Evolutionary conservation across 441 rosid genomes (phyloP), one percentile per base, ranked within the genome.

Genomic region (Hypseocharis bilobata): DNA sequence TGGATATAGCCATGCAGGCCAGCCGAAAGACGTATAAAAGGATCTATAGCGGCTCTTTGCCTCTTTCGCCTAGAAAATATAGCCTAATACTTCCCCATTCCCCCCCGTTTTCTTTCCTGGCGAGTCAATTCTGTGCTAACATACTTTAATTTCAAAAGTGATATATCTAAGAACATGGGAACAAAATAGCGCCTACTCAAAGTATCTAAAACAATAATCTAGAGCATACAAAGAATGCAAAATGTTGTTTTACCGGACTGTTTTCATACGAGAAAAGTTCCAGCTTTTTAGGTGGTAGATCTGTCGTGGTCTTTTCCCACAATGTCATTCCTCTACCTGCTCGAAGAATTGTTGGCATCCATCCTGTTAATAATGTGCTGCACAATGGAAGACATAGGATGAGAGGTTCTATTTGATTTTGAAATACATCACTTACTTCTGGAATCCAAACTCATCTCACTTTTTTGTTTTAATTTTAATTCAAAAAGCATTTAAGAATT

Each of bases 331-430:
- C 96, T 81, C 92, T 81, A 26, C 94, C 94, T 6, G 94, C 92
- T 72, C 96, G 83, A 65, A 87, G 82, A 79, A 86, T 77, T 45
- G 94, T 87, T 28, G 94, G 96, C 86, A 89, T 77, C 96, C 96
- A 89, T 69, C 96, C 94, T 0, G 92, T 87, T 66, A 87, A 49
- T 76, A 87, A 78, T 65, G 96, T 89, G 78, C 94, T 89, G 83
- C 62, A 69, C 2, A 49, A 57, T 6, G 25, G 62, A 34, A 55
- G 10, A 40, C 3, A 23, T 29, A 62, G 3, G 47, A 29, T n/a
- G 22, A 64, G 52, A 26, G 25, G 47, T 13, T 10, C 13, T 10
- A 42, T 42, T n/a, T 42, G 47, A 42, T 42, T 42, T 42, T 42
- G 47, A 10, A 3, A 42, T 42, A n/a, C 16, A 11, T 10, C n/a